Conservation (phyloP, 2,329 filamentous ascomycete genomes). For the Paecilomyces niveus region DNA sequence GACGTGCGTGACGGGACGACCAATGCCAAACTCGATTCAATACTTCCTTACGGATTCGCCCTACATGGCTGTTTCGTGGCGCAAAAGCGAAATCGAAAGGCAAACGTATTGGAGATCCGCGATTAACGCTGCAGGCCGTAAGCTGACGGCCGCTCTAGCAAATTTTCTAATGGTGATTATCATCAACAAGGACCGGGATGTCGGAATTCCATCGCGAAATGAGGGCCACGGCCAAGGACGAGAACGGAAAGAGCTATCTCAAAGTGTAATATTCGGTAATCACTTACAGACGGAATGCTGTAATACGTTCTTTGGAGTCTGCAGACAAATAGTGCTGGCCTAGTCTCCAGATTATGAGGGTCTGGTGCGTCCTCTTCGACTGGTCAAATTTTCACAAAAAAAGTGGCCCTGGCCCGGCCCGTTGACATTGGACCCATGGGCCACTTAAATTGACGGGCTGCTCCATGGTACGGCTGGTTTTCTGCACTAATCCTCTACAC, state of each 20-base stretch:
- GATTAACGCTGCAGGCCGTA: background rate
- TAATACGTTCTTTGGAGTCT: background rate
- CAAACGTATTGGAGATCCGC: too few species aligned
- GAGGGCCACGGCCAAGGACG: background rate
- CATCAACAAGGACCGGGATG: background rate
- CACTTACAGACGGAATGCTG: background rate
- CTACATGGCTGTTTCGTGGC: background rate
- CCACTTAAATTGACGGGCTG: background rate
- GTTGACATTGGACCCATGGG: background rate
- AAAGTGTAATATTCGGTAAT: background rate
- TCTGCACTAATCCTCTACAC: background rate
- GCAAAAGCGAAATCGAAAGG: too few species aligned
- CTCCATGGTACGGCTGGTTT: background rate
- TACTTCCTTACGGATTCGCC: background rate
- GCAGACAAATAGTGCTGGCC: background rate
- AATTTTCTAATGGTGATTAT: background rate
- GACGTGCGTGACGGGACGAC: background rate
- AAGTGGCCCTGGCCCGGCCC: background rate
- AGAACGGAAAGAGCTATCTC: background rate
- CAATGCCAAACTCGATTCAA: background rate
- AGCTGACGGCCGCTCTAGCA: background rate
- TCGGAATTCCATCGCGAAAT: background rate
- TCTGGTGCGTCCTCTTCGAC: background rate
- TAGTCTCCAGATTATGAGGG: background rate
- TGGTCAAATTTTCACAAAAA: background rate